Base-by-base conservation (phyloP, 345 rosid genomes). In the Turnera subulata region DNA sequence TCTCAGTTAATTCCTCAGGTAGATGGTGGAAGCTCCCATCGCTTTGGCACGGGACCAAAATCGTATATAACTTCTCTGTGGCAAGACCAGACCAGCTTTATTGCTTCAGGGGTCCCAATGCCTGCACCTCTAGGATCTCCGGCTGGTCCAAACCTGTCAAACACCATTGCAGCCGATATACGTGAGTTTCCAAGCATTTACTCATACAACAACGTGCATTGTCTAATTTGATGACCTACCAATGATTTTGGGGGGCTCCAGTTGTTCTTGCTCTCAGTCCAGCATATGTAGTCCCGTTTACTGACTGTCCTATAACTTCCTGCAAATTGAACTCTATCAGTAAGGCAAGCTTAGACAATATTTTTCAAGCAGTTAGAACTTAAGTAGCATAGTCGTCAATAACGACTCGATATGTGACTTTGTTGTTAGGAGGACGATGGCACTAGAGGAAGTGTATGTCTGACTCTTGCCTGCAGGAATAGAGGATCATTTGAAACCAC, bases 101-200 rank as follows among this genome's bases (percentile, higher is more conserved):
- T 89, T 2, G 99, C 99, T 58, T 93, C 99, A 0, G 99, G 97
- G 17, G 96, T 89, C 47, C 97, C 99, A 35, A 93, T 93, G 45
- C 99, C 99, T 0, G 99, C 99, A 35, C 99, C 97, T 75, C 97
- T 81, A 0, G 99, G 99, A 72, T 93, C 99, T 29, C 99, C 99
- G 1, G 97, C 86, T 0, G 97, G 99, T 67, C 99, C 99, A 74
- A 93, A 93, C 97, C 98, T 91, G 72, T 24, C 46, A 35, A 15
- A 20, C 25, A 32, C n/a, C 33, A 53, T n/a, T 26, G 14, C 22
- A n/a, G 50, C 50, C 56, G 26, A 20, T 11, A 53, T 35, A n/a
- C 20, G 15, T 25, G 32, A 56, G 32, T 29, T 25, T 12, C 17
- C 13, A 17, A 62, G 22, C 14, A 46, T 40, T 17, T 24, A 18